A percentile compares a stretch with the other conserved stretches of the same genome.
Conservation (phyloP, 2,329 filamentous ascomycete species). For the Myriosclerotinia curreyana region DNA sequence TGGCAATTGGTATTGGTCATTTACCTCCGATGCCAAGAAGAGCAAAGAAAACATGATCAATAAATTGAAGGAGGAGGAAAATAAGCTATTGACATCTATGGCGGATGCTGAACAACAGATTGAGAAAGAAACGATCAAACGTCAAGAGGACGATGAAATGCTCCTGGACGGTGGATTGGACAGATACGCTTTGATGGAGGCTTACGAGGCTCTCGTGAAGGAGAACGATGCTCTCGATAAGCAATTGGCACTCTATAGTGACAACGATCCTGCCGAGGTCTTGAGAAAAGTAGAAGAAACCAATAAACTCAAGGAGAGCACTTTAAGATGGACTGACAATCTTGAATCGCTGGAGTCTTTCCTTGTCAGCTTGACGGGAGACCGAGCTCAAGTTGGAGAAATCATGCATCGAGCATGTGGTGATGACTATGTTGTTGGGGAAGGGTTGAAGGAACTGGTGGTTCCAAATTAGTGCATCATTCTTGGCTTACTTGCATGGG, state of each 20-base stretch:
- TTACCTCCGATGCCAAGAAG: conserved; percentile 53
- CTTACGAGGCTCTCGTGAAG: conserved; percentile 32
- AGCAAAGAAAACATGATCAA: conserved; percentile 44
- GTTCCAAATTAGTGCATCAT: conserved; percentile 18
- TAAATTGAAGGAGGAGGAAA: conserved; percentile 42
- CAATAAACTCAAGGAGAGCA: conserved; percentile 33
- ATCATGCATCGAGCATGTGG: conserved; percentile 45
- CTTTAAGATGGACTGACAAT: conserved; percentile 39
- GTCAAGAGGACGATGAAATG: conserved; percentile 39
- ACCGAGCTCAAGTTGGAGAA: conserved; percentile 40
- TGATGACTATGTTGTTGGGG: conserved; percentile 48
- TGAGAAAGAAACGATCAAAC: conserved; percentile 40
- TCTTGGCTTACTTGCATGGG: conserved; percentile 21
- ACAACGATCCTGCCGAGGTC: conserved; percentile 37
- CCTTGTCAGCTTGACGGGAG: conserved; percentile 33
- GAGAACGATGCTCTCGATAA: conserved; percentile 37
- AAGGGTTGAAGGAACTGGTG: conserved; percentile 44
- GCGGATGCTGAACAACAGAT: conserved; percentile 40
- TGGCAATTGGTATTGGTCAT: conserved; percentile 72
- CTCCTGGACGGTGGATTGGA: conserved; percentile 34
- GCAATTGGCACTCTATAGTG: conserved; percentile 37
- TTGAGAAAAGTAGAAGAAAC: conserved; percentile 35
- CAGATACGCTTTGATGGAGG: conserved; percentile 33
- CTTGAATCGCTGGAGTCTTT: conserved; percentile 37
- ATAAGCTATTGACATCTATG: conserved; percentile 36